Base-by-base conservation (phyloP, 2,329 filamentous ascomycete species). In the Fusarium protoensiforme region DNA sequence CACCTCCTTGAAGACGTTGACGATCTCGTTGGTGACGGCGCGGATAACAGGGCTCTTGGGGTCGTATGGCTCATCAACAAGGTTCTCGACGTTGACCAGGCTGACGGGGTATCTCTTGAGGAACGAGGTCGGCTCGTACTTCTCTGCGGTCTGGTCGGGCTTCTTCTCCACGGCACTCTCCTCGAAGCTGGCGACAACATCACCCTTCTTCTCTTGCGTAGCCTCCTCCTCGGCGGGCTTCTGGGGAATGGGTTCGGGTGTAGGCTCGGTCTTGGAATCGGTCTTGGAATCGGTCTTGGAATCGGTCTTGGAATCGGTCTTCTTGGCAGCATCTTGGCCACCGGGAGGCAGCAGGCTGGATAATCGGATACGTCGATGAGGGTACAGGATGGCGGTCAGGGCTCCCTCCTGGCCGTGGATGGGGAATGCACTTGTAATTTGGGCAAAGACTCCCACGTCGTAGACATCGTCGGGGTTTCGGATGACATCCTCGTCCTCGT, bases 1-100 rank as follows among this genome's bases (percentile, higher is more conserved):
- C 62, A 99, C 94, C 81, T 98, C 95, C 84, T 98, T 98, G 87
- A 98, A 98, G 1, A 98, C 96, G 81, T 98, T 98, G 80, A 99
- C 95, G 70, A 99, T 98, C 84, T 99, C 97, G 79, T 96, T 98
- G 58, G 96, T 96, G 53, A 99, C 91, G 14, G 96, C 96, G 64
- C 94, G 92, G 68, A 98, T 95, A 36, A 96, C 92, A 20, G 92
- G 92, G 78, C 93, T 96, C 83, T 96, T 97, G 79, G 94, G 92
- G 81, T 98, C 96, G 80, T 94, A 94, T 0, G 95, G 92, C 78
- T 98, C 93, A 78, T 99, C 96, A 1, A 88, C 87, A 62, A 99
- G 87, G 77, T 99, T 99, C 71, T 98, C 95, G 41, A 98, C 95
- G 76, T 98, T 97, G 75, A 97, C 96, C 61, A 99, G 88, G 81